phyloP scores from a whole-genome alignment of 306 rosid genomes.

The Boehmeria nivea region DNA sequence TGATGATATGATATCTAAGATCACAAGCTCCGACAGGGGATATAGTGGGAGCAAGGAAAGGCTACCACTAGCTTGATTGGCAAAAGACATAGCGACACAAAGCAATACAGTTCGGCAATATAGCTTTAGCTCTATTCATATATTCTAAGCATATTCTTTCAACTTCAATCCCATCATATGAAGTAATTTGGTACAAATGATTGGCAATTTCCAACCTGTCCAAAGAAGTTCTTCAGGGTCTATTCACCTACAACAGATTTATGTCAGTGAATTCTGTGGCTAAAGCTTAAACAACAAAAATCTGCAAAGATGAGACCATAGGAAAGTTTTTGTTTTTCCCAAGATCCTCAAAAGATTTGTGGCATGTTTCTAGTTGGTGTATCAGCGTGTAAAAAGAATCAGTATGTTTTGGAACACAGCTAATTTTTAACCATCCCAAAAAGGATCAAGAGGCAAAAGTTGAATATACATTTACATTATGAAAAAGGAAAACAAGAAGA shows the following conservation, averaged over 20 bases:
- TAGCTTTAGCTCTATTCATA: background rate
- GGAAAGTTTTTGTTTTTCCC: too few relatives aligned
- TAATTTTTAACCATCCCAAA: background rate
- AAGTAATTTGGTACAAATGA: background rate
- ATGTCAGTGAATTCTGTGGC: too few relatives aligned
- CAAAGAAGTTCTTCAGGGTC: too few relatives aligned
- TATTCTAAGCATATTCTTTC: background rate
- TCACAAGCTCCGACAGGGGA: background rate
- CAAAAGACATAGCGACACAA: background rate
- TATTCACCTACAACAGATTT: too few relatives aligned
- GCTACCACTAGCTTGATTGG: constrained; percentile 4
- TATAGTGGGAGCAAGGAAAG: background rate
- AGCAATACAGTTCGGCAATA: background rate
- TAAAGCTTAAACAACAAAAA: too few relatives aligned
- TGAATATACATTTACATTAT: constrained; percentile 9
- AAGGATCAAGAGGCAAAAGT: background rate
- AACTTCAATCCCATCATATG: background rate
- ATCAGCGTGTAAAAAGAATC: too few relatives aligned
- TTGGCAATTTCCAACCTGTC: background rate
- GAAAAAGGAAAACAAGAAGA: constrained; percentile 21
- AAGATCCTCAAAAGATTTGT: too few relatives aligned
- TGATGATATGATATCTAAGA: constrained; percentile 1
- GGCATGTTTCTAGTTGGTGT: too few relatives aligned
- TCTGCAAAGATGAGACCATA: too few relatives aligned
- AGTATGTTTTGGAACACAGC: too few relatives aligned